Conservation (phyloP, 441 rosid genomes). For the Pelargonium myrrhifolium region DNA sequence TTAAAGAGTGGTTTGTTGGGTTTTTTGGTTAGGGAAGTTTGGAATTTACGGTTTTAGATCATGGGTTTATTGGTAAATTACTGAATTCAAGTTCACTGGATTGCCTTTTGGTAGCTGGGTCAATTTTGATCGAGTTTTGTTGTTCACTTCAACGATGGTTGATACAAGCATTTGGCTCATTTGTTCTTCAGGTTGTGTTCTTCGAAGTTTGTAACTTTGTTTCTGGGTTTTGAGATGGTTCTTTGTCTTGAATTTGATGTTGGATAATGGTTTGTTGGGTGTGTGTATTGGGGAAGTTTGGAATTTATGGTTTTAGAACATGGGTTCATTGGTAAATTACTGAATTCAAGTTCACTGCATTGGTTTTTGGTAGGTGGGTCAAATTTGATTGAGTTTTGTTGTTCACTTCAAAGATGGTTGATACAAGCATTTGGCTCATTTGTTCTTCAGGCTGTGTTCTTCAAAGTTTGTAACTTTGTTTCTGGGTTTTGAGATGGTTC, state of each 20-base stretch:
- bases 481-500: background rate
- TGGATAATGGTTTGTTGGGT: background rate
- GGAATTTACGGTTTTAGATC: background rate
- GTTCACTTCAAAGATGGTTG: too few species aligned
- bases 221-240: slow-evolving; percentile 3
- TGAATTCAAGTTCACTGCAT: background rate
- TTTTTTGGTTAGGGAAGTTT: background rate
- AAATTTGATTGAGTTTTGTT: background rate
- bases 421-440: background rate
- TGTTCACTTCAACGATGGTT: background rate
- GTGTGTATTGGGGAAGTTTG: background rate
- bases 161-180: background rate
- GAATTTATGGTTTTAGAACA: background rate
- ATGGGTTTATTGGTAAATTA: background rate
- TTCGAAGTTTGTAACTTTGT: background rate
- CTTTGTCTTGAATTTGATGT: slow-evolving; percentile 1
- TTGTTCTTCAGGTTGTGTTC: background rate
- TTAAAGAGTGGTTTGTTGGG: background rate
- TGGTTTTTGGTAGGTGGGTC: too few species aligned
- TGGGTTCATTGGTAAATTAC: background rate
- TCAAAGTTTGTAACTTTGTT: background rate
- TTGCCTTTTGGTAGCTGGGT: background rate
- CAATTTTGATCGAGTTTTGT: background rate
- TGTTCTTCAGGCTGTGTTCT: too few species aligned
- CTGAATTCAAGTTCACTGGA: background rate